These are phyloP conservation scores for Mycena haematopus DNA, from an alignment of 768 basidiomycete species.

Conservation along the genomic window DNA sequence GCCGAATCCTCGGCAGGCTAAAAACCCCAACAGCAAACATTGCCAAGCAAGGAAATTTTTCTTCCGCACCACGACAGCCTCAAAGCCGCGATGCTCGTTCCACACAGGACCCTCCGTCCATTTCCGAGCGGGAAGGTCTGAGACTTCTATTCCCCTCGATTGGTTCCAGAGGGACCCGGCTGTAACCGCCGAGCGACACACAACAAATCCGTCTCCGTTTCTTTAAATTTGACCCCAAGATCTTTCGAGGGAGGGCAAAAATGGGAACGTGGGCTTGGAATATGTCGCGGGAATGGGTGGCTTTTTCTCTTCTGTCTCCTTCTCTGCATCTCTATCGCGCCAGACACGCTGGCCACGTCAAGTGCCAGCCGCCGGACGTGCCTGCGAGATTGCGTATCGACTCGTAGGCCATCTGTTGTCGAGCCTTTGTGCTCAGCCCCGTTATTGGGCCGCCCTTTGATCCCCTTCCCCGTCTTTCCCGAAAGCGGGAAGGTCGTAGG, in stretches of 20 bases:
- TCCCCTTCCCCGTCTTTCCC: no score
- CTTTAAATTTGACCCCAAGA: neutral
- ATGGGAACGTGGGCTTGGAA: neutral
- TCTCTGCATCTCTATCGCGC: neutral
- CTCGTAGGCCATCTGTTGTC: no score
- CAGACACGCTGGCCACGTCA: neutral
- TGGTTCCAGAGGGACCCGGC: slow-evolving; percentile 3
- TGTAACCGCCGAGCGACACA: slow-evolving; percentile 9
- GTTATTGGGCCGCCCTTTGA: no score
- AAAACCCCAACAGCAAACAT: no score
- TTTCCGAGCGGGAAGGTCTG: slow-evolving; percentile 6
- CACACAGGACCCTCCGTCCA: neutral
- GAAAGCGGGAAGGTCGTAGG: no score
- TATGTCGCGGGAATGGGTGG: slow-evolving; percentile 1
- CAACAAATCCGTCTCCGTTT: neutral
- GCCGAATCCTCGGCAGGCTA: no score
- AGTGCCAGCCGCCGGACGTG: neutral
- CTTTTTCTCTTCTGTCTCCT: neutral
- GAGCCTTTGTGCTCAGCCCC: no score
- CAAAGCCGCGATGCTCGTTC: slow-evolving; percentile 7
- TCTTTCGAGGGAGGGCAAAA: neutral
- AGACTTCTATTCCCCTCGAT: slow-evolving; percentile 1
- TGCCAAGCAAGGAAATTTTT: neutral
- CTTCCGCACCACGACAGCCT: neutral
- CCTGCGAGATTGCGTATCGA: neutral